These are phyloP conservation scores for Hymenoscyphus fructigenus DNA, from an alignment of 2,329 filamentous ascomycete genomes.

Conservation along the genomic window DNA sequence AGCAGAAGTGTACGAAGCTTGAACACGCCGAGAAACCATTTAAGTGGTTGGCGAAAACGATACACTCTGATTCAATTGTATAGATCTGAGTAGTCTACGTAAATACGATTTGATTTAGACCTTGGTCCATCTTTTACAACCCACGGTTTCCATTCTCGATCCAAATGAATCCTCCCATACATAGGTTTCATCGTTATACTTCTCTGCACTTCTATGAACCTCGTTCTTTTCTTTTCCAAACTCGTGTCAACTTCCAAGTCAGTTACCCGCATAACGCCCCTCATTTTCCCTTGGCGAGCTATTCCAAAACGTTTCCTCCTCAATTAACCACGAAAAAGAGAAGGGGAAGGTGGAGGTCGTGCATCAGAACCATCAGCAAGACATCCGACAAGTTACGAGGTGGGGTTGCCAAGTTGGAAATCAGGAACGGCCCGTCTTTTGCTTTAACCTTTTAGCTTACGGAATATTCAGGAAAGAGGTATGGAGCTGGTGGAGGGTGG, in stretches of 20 bases:
- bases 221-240: not conserved
- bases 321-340: not conserved
- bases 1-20: not conserved
- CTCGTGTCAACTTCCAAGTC: not conserved
- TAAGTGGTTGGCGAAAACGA: not conserved
- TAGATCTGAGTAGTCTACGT: not conserved
- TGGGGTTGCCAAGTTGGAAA: too few species aligned
- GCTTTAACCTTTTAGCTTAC: too few species aligned
- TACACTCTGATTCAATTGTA: slow-evolving; percentile 2
- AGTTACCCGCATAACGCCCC: not conserved
- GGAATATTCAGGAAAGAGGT: not conserved
- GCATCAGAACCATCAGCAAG: too few species aligned
- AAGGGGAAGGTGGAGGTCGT: not conserved
- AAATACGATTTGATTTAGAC: not conserved
- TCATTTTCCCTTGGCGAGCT: slow-evolving; percentile 3
- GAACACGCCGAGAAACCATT: not conserved
- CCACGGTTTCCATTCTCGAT: not conserved
- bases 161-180: not conserved
- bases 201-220: not conserved
- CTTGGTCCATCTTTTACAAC: not conserved
- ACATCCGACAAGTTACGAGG: too few species aligned
- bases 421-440: too few species aligned
- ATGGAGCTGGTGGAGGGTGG: not conserved
- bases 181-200: not conserved
- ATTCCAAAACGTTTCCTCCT: not conserved